Conservation (phyloP, 495 filamentous ascomycete species). For the Symbiotaphrina buchneri region DNA sequence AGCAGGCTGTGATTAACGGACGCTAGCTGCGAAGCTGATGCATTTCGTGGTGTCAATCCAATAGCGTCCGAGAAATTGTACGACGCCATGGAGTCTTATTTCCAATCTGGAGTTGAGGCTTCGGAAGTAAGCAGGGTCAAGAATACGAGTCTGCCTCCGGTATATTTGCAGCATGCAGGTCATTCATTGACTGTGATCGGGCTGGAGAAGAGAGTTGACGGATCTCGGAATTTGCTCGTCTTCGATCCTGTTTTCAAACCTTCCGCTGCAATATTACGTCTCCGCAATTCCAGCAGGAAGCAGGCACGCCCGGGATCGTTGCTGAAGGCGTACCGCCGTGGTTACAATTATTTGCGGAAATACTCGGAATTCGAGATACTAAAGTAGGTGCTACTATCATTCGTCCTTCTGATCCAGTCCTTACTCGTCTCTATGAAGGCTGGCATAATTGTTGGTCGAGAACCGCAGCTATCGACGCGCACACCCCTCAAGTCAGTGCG, state of each 20-base stretch:
- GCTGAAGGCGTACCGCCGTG: conserved; percentile 50
- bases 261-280: conserved; percentile 24
- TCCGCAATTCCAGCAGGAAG: conserved; percentile 17
- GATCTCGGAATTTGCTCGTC: conserved; percentile 49
- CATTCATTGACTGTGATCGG: conserved; percentile 90
- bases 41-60: conserved; percentile 13
- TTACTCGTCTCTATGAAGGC: too few relatives aligned
- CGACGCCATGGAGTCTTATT: too few relatives aligned
- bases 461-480: too few relatives aligned
- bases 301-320: conserved; percentile 30
- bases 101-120: too few relatives aligned
- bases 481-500: too few relatives aligned
- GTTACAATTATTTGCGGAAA: conserved; percentile 37
- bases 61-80: too few relatives aligned
- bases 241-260: conserved; percentile 81
- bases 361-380: conserved; percentile 62
- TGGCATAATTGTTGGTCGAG: too few relatives aligned
- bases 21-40: conserved; percentile 26
- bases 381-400: conserved; percentile 36
- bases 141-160: conserved; percentile 47
- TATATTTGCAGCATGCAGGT: conserved; percentile 82
- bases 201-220: conserved; percentile 44
- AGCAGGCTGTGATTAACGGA: not conserved
- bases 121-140: conserved; percentile 41
- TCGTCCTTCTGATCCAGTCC: too few relatives aligned